Evolutionary conservation across 2,329 filamentous ascomycete genomes (phyloP), one percentile per base, ranked within the genome.

Genomic region (Ustilaginoidea virens): DNA sequence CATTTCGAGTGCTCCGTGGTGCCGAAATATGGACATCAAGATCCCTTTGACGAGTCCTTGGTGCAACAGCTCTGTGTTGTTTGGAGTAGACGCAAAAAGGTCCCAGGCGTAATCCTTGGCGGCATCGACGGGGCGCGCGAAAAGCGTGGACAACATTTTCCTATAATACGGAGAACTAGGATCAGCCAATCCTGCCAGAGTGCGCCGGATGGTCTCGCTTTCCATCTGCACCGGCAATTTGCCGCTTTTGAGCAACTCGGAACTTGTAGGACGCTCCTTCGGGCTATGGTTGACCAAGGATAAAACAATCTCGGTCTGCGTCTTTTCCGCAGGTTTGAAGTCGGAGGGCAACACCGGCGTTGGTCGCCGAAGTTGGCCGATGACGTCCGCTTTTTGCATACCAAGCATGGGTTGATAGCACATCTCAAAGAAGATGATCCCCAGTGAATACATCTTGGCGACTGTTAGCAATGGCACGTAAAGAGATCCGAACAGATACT

Each of bases 361-460:
- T 22, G 71, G 69, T 39, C 74, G 66, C 25, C 82, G 69, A 23
- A 94, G 63, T 31, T 67, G 60, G 29, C 77, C 67, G 17, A 94
- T 61, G 4, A 74, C 67, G 29, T 64, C 54, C 2, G 67, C 69
- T 36, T 73, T 65, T 41, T 77, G 66, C 69, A 77, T 76, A 4
- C 71, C 72, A 47, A 75, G 61, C 54, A 76, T 68, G 1, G 70
- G 63, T 19, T 61, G 54, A 38, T 75, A 86, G 45, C 80, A 92
- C 90, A 98, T 98, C 53, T 98, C 90, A 41, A 94, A 96, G 56
- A 98, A 92, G 33, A 98, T 96, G 37, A 98, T 80, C 0, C 90
- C 90, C 23, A 98, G 63, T 0, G 87, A 94, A 48, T 90, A 98
- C 87, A 98, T 96, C 67, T 74, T 32, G n/a, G 9, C 3, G 15